phyloP scores from a whole-genome alignment of 208 protist species.

The Crithidia fasciculata region DNA sequence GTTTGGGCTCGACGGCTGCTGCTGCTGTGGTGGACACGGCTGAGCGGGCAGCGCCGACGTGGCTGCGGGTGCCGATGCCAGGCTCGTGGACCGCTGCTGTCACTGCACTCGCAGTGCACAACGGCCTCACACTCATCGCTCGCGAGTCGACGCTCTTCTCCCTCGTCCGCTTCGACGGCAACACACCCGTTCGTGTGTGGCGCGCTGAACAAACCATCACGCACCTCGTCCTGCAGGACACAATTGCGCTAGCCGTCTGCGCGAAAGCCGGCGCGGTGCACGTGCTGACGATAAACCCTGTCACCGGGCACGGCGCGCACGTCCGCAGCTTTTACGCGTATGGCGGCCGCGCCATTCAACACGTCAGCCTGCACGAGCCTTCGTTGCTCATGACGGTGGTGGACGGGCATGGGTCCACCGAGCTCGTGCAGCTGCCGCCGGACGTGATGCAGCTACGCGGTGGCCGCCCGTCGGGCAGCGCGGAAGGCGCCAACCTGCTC shows the following conservation, averaged over 20 bases:
- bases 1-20: background rate
- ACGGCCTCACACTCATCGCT: slow-evolving; percentile 37
- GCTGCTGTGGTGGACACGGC: background rate
- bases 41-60: slow-evolving; percentile 35
- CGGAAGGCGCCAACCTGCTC: slow-evolving; percentile 14
- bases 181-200: slow-evolving; percentile 20
- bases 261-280: slow-evolving; percentile 40
- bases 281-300: slow-evolving; percentile 36
- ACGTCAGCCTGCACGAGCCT: slow-evolving; percentile 47
- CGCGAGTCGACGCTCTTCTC: slow-evolving; percentile 27
- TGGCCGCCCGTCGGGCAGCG: slow-evolving; percentile 4
- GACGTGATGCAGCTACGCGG: slow-evolving; percentile 12
- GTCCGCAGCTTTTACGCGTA: slow-evolving; percentile 44
- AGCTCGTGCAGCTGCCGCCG: slow-evolving; percentile 61
- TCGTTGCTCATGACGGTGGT: slow-evolving; percentile 64
- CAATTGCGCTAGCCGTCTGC: slow-evolving; percentile 40
- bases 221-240: slow-evolving; percentile 29
- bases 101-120: slow-evolving; percentile 24
- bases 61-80: slow-evolving; percentile 29
- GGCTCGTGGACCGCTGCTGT: slow-evolving; percentile 19
- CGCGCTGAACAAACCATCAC: slow-evolving; percentile 27
- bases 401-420: slow-evolving; percentile 52
- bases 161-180: slow-evolving; percentile 9
- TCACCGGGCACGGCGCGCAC: slow-evolving; percentile 19
- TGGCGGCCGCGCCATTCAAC: slow-evolving; percentile 41